phyloP scores from a whole-genome alignment of 2,329 filamentous ascomycete species.

The Didymosphaeria variabile region DNA sequence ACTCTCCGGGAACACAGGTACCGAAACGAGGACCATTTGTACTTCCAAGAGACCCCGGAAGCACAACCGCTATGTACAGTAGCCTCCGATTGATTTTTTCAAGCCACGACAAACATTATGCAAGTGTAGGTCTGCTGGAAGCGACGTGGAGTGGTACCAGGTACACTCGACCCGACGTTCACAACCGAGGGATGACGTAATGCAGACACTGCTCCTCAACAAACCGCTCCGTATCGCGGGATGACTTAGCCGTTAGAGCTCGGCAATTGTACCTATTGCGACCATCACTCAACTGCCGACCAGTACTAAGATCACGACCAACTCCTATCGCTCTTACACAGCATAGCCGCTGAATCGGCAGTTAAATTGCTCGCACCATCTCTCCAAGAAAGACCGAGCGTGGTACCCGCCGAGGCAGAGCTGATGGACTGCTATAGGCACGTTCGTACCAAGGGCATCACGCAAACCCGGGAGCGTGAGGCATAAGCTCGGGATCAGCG shows the following conservation, averaged over 20 bases:
- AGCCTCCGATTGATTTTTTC: too few relatives aligned
- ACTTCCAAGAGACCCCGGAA: too few relatives aligned
- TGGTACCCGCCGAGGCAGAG: slow-evolving; percentile 11
- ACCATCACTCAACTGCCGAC: slow-evolving; percentile 26
- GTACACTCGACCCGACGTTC: not conserved
- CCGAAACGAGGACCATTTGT: too few relatives aligned
- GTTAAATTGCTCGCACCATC: slow-evolving; percentile 14
- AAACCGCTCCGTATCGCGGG: slow-evolving; percentile 16
- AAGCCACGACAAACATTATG: too few relatives aligned
- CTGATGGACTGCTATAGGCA: slow-evolving; percentile 1
- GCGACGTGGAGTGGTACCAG: not conserved
- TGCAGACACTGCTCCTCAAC: not conserved
- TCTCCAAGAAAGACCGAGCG: not conserved
- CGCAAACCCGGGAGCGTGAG: slow-evolving; percentile 11
- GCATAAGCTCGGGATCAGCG: slow-evolving; percentile 11
- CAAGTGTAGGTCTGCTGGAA: not conserved
- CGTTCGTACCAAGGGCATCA: not conserved
- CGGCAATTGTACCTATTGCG: slow-evolving; percentile 16
- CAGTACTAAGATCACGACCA: slow-evolving; percentile 11
- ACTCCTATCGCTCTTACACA: slow-evolving; percentile 22
- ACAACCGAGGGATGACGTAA: not conserved
- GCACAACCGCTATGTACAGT: too few relatives aligned
- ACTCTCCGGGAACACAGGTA: too few relatives aligned
- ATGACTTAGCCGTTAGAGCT: slow-evolving; percentile 13
- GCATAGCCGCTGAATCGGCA: slow-evolving; percentile 24